Conservation (phyloP, 495 filamentous ascomycete genomes). For the Aspergillus bertholletiae region DNA sequence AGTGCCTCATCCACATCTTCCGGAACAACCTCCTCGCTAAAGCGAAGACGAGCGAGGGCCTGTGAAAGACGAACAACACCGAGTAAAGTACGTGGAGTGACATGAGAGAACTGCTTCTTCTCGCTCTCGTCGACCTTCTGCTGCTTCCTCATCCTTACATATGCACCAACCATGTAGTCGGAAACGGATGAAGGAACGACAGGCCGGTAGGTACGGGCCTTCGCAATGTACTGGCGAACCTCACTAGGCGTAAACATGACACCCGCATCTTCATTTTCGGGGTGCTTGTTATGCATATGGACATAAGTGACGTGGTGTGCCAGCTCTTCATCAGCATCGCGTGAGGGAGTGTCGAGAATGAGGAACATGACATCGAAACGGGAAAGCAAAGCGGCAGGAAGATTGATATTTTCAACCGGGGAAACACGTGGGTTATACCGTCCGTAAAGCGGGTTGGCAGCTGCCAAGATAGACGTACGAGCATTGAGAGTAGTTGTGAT, state of each 20-base stretch:
- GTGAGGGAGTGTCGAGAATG: constrained; percentile 86
- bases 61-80: constrained; percentile 91
- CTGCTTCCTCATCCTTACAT: constrained; percentile 84
- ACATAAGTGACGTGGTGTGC: constrained; percentile 94
- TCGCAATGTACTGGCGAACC: constrained; percentile 92
- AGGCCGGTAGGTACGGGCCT: constrained; percentile 84
- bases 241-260: constrained; percentile 84
- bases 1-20: constrained; percentile 97
- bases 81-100: constrained; percentile 86
- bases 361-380: constrained; percentile 97
- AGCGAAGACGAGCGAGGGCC: constrained; percentile 89
- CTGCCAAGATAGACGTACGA: constrained; percentile 94
- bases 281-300: constrained; percentile 95
- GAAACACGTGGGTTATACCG: constrained; percentile 96
- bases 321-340: constrained; percentile 88
- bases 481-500: constrained; percentile 96
- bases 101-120: constrained; percentile 88
- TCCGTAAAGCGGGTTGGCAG: constrained; percentile 95
- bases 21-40: constrained; percentile 73
- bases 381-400: constrained; percentile 90
- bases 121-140: constrained; percentile 84
- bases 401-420: constrained; percentile 97
- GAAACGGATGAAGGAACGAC: constrained; percentile 77
- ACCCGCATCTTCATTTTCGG: constrained; percentile 64
- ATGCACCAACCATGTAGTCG: constrained; percentile 95